These are phyloP conservation scores for Canavalia ensiformis DNA, from an alignment of 306 rosid genomes.

Conservation along the genomic window DNA sequence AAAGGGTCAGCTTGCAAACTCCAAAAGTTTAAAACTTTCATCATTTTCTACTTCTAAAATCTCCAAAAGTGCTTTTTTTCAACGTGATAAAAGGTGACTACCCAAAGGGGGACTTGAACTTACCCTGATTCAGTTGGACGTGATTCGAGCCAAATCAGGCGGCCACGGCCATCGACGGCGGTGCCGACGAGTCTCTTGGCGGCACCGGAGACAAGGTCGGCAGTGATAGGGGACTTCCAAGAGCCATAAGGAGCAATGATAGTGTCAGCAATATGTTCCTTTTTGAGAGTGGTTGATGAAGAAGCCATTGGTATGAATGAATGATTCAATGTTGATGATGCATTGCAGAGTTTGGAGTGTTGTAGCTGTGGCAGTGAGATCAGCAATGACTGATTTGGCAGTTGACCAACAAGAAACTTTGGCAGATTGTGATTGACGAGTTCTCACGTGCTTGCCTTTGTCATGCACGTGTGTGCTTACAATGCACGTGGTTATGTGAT, in stretches of 20 bases:
- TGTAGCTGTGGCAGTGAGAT: too few species aligned
- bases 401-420: too few species aligned
- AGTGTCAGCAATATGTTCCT: constrained; percentile 24
- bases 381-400: too few species aligned
- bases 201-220: constrained; percentile 89
- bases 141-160: constrained; percentile 88
- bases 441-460: too few species aligned
- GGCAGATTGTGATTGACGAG: too few species aligned
- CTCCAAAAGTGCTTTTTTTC: background rate
- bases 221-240: constrained; percentile 90
- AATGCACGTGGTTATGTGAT: too few species aligned
- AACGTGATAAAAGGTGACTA: background rate
- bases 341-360: too few species aligned
- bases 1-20: constrained; percentile 22
- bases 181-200: constrained; percentile 83
- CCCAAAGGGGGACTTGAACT: background rate
- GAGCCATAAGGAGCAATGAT: constrained; percentile 81
- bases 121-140: constrained; percentile 93
- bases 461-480: too few species aligned
- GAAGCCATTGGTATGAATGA: constrained; percentile 56
- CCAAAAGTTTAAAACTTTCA: constrained; percentile 16
- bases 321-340: too few species aligned
- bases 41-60: background rate
- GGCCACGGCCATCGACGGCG: constrained; percentile 72
- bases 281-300: constrained; percentile 36